Conservation (phyloP, 306 rosid species). For the Crataegus laevigata region DNA sequence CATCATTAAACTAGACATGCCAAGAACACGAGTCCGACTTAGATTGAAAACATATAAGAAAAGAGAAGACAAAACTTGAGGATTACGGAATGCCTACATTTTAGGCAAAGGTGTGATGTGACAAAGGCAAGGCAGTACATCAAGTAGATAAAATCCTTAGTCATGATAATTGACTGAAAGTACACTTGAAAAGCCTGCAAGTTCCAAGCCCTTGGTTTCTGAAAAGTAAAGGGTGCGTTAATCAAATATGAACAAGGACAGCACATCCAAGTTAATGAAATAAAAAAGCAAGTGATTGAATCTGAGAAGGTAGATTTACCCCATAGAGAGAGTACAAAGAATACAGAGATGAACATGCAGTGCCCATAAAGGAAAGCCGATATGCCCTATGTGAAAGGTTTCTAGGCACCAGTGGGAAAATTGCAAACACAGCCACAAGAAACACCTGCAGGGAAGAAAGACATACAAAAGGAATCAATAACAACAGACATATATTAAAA, state of each 20-base stretch:
- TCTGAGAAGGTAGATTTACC: conserved; percentile 35
- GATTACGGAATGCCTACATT: conserved; percentile 46
- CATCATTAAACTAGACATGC: conserved; percentile 14
- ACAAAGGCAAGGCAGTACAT: conserved; percentile 71
- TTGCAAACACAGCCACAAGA: conserved; percentile 79
- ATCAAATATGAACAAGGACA: conserved; percentile 8
- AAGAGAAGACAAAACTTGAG: background rate
- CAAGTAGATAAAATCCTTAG: conserved; percentile 86
- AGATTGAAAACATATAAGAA: background rate
- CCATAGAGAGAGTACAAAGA: conserved; percentile 74
- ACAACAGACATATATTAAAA: conserved; percentile 2
- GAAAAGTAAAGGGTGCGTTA: conserved; percentile 24
- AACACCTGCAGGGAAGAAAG: conserved; percentile 55
- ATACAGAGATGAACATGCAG: conserved; percentile 67
- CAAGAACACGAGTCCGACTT: background rate
- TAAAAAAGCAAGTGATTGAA: background rate
- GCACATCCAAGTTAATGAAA: background rate
- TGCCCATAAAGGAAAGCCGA: conserved; percentile 87
- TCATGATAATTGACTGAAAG: conserved; percentile 58
- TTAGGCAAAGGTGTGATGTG: conserved; percentile 77
- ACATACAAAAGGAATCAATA: conserved; percentile 2
- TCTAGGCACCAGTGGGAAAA: conserved; percentile 68
- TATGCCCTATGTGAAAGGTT: conserved; percentile 78
- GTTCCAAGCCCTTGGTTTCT: conserved; percentile 97
- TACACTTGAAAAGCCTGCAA: conserved; percentile 79